These are phyloP conservation scores for Bimuria novae-zelandiae DNA, from an alignment of 2,329 filamentous ascomycete genomes.

Conservation along the genomic window DNA sequence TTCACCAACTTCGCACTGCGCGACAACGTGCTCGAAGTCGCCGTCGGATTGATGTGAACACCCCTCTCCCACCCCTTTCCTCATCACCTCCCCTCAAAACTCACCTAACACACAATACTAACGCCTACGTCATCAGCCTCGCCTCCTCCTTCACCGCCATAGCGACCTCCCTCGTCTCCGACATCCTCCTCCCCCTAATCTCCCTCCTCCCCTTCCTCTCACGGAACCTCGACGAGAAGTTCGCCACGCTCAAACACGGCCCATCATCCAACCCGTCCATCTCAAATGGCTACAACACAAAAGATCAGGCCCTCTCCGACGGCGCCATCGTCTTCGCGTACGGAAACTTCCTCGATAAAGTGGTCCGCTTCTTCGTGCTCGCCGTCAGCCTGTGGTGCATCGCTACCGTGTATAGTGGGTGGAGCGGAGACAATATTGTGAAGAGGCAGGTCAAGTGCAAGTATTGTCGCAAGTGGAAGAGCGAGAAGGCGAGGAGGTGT, in stretches of 20 bases:
- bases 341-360: slow-evolving; percentile 69
- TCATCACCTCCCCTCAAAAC: too few species aligned
- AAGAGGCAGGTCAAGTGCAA: slow-evolving; percentile 71
- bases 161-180: slow-evolving; percentile 72
- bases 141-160: slow-evolving; percentile 72
- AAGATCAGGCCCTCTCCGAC: slow-evolving; percentile 69
- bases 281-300: slow-evolving; percentile 68
- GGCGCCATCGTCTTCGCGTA: slow-evolving; percentile 75
- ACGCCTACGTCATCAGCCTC: slow-evolving; percentile 62
- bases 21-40: slow-evolving; percentile 76
- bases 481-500: slow-evolving; percentile 64
- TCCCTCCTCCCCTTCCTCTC: slow-evolving; percentile 71
- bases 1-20: slow-evolving; percentile 75
- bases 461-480: slow-evolving; percentile 68
- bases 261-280: slow-evolving; percentile 50
- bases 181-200: slow-evolving; percentile 71
- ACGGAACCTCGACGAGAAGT: slow-evolving; percentile 75
- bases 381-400: slow-evolving; percentile 69
- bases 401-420: slow-evolving; percentile 64
- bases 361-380: slow-evolving; percentile 68
- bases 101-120: too few species aligned
- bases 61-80: too few species aligned
- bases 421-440: slow-evolving; percentile 69
- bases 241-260: slow-evolving; percentile 66
- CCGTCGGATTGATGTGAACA: slow-evolving; percentile 72